A percentile compares a stretch with the other conserved stretches of the same genome.
Evolutionary conservation across 305 asterid genomes (phyloP).

Genomic region (Petunia hybrid): DNA sequence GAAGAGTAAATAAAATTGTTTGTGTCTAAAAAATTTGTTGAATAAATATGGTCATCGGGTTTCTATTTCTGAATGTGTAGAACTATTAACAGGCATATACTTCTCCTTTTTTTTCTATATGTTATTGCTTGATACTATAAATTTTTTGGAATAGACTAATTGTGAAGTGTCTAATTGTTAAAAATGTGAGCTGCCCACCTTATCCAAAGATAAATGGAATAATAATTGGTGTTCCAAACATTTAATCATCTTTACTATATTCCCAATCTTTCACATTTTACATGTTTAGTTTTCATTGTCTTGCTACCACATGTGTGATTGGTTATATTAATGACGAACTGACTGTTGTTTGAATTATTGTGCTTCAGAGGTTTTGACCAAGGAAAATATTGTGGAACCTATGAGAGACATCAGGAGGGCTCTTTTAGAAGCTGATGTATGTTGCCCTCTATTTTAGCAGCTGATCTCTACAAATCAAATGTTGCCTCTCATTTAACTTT

Average conservation of each 20-base stretch:
- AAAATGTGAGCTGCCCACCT: not conserved
- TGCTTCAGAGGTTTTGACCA: conserved; percentile 86
- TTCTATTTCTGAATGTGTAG: not conserved
- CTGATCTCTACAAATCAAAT: not conserved
- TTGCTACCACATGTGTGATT: conserved; percentile 8
- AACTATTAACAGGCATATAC: not conserved
- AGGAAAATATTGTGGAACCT: conserved; percentile 95
- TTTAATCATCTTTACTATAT: conserved; percentile 7
- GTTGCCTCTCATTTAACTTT: conserved; percentile 29
- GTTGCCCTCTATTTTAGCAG: conserved; percentile 36
- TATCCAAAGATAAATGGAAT: not conserved
- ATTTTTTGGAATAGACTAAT: not conserved
- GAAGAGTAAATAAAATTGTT: not conserved
- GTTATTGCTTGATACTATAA: not conserved
- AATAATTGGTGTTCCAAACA: not conserved
- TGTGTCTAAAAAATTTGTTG: not conserved
- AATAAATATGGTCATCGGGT: not conserved
- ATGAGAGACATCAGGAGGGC: conserved; percentile 97
- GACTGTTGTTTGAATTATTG: conserved; percentile 30
- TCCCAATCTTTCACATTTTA: not conserved
- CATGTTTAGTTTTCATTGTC: not conserved
- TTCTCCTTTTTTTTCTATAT: not conserved
- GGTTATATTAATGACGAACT: conserved; percentile 19
- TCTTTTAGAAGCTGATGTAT: conserved; percentile 96
- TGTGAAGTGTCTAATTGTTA: not conserved